Conservation (phyloP, 2,329 filamentous ascomycete genomes). For the Torrubiellomyces zombiae region DNA sequence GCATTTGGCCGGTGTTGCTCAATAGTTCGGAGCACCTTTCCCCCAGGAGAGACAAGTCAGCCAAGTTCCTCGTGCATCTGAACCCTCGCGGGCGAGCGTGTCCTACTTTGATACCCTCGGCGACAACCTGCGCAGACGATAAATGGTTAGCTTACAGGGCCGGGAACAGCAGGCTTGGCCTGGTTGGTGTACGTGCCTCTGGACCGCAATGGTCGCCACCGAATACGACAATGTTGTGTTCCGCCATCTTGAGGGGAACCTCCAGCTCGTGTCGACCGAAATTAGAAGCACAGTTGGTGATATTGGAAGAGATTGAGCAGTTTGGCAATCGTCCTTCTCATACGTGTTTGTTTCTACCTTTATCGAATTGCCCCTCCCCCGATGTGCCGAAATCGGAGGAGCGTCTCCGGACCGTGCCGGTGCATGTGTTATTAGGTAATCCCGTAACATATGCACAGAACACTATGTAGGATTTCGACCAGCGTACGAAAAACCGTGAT, state of each 20-base stretch:
- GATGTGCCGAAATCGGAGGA: conserved; percentile 4
- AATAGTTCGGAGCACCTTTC: conserved; percentile 62
- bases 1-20: conserved; percentile 54
- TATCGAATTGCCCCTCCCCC: conserved; percentile 3
- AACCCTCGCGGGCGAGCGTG: too few relatives aligned
- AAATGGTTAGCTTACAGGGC: conserved; percentile 6
- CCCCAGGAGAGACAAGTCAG: too few relatives aligned
- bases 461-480: too few relatives aligned
- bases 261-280: background rate
- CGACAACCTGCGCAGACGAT: conserved; percentile 40
- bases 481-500: too few relatives aligned
- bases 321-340: too few relatives aligned
- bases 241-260: conserved; percentile 34
- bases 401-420: too few relatives aligned
- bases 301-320: conserved; percentile 1
- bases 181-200: conserved; percentile 61
- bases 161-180: too few relatives aligned
- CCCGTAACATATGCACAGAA: too few relatives aligned
- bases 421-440: too few relatives aligned
- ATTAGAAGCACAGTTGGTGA: background rate
- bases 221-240: conserved; percentile 67
- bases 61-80: too few relatives aligned
- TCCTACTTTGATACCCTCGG: conserved; percentile 71
- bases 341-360: background rate
- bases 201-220: conserved; percentile 74